Evolutionary conservation across 768 basidiomycete genomes (phyloP).

Genomic region (Paxillus involutus): DNA sequence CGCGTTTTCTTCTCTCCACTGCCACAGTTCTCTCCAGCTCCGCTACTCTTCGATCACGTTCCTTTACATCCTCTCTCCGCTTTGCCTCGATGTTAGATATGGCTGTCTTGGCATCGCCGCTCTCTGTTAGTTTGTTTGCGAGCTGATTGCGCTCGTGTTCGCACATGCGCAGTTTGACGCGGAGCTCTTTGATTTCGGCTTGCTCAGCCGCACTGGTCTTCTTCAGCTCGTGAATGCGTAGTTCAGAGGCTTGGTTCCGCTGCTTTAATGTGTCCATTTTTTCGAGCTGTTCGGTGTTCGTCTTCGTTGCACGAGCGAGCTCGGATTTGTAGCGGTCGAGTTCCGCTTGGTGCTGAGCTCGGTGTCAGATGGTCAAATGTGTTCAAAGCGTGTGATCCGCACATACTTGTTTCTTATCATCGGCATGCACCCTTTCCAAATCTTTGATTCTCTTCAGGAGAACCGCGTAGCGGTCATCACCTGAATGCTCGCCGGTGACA

Average conservation of each 20-base stretch:
- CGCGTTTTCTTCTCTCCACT: constrained; percentile 51
- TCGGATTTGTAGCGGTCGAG: constrained; percentile 61
- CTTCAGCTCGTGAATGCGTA: constrained; percentile 62
- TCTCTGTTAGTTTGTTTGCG: constrained; percentile 51
- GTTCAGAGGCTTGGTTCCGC: constrained; percentile 55
- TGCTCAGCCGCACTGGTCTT: constrained; percentile 49
- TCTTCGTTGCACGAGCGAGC: constrained; percentile 47
- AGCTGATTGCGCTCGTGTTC: constrained; percentile 60
- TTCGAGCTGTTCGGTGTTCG: constrained; percentile 48
- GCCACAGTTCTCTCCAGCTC: constrained; percentile 55
- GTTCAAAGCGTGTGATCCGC: not conserved
- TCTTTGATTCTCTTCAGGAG: constrained; percentile 67
- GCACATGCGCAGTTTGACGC: constrained; percentile 52
- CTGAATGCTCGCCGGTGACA: constrained; percentile 15
- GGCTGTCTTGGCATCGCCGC: constrained; percentile 49
- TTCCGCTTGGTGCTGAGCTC: constrained; percentile 55
- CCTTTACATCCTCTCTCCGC: constrained; percentile 53
- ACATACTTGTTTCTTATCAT: constrained; percentile 65
- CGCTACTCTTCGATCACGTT: constrained; percentile 50
- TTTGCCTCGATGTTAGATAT: constrained; percentile 49
- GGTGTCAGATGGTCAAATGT: not conserved
- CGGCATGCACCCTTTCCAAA: constrained; percentile 58
- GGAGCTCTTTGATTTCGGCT: constrained; percentile 61
- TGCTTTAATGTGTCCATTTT: constrained; percentile 63
- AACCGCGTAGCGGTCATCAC: constrained; percentile 48